A percentile compares a stretch with the other conserved stretches of the same genome.
phyloP scores from a whole-genome alignment of 176 grass and related monocot species.

The Melocanna baccifera region DNA sequence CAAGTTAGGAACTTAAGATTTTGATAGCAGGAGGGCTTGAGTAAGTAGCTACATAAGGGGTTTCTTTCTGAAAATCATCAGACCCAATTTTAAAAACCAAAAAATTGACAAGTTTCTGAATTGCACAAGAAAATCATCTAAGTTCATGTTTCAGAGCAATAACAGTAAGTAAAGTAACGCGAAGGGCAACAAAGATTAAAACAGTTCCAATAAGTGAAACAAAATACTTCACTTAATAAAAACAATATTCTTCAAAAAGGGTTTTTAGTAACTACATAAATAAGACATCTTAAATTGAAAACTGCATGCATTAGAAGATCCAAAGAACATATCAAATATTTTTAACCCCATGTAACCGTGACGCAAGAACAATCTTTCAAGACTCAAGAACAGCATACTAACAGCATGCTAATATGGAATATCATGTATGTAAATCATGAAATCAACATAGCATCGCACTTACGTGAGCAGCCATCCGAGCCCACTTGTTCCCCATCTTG shows the following conservation, averaged over 20 bases:
- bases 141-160: background rate
- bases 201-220: background rate
- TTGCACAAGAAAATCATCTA: background rate
- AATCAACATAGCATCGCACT: slow-evolving; percentile 27
- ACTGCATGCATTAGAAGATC: slow-evolving; percentile 1
- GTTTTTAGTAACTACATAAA: background rate
- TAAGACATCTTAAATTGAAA: slow-evolving; percentile 4
- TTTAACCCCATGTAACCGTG: slow-evolving; percentile 9
- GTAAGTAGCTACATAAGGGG: background rate
- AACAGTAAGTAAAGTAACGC: slow-evolving; percentile 1
- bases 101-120: background rate
- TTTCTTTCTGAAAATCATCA: background rate
- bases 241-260: background rate
- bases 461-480: slow-evolving; percentile 80
- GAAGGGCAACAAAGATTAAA: background rate
- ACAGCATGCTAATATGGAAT: background rate
- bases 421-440: background rate
- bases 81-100: background rate
- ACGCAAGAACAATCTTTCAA: background rate
- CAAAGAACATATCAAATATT: background rate
- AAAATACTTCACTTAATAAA: background rate
- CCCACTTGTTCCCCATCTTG: slow-evolving; percentile 91
- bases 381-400: slow-evolving; percentile 3
- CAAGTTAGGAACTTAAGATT: background rate
- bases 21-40: background rate